phyloP scores from a whole-genome alignment of 2,329 filamentous ascomycete genomes.

The Aspergillus luchuensis region DNA sequence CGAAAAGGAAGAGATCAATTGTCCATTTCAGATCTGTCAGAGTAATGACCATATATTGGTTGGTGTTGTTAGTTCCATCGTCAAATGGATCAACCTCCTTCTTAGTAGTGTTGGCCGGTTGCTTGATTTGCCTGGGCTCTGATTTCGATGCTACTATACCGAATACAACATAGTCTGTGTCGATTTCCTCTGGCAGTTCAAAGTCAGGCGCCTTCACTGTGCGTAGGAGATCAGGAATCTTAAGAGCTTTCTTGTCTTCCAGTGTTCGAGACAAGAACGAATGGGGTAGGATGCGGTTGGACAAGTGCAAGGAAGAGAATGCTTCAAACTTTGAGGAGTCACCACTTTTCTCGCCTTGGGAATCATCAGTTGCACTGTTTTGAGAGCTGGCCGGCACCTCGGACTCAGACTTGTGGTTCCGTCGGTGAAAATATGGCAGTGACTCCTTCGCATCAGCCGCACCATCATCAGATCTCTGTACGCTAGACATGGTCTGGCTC shows the following conservation, averaged over 20 bases:
- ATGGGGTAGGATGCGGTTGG: conserved; percentile 80
- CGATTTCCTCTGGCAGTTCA: conserved; percentile 72
- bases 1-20: conserved; percentile 88
- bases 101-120: conserved; percentile 38
- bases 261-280: conserved; percentile 76
- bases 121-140: conserved; percentile 67
- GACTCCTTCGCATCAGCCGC: conserved; percentile 18
- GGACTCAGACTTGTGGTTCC: conserved; percentile 28
- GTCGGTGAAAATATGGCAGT: conserved; percentile 25
- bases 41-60: conserved; percentile 91
- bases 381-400: conserved; percentile 17
- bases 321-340: conserved; percentile 74
- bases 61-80: conserved; percentile 58
- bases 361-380: conserved; percentile 19
- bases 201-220: conserved; percentile 81
- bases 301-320: conserved; percentile 82
- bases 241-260: conserved; percentile 73
- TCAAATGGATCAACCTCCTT: conserved; percentile 51
- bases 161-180: conserved; percentile 87
- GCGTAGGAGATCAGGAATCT: conserved; percentile 77
- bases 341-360: conserved; percentile 21
- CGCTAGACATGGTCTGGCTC: conserved; percentile 39
- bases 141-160: conserved; percentile 89
- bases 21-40: conserved; percentile 89
- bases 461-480: conserved; percentile 19